A percentile compares a stretch with the other conserved stretches of the same genome.
phyloP scores from a whole-genome alignment of 2,329 filamentous ascomycete genomes.

The Aureobasidium sp. region DNA sequence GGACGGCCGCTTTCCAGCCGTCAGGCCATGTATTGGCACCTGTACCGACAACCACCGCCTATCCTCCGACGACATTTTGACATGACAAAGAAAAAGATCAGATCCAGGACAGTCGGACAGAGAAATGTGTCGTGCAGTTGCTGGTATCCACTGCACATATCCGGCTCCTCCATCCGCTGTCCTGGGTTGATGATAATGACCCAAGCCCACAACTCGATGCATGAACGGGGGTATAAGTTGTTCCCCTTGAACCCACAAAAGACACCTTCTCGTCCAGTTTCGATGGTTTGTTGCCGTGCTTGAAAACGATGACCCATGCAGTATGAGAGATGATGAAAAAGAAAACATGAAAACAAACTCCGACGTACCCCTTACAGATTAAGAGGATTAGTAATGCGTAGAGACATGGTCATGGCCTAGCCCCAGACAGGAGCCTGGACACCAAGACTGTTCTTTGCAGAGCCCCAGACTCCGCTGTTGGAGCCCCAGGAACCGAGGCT shows the following conservation, averaged over 20 bases:
- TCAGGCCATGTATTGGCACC: background rate
- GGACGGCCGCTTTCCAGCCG: background rate
- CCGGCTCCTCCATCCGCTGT: background rate
- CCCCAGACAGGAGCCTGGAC: constrained; percentile 94
- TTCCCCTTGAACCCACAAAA: background rate
- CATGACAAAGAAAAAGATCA: background rate
- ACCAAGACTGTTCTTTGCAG: constrained; percentile 64
- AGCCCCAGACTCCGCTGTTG: constrained; percentile 76
- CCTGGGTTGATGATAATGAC: background rate
- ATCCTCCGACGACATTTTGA: background rate
- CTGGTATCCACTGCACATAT: background rate
- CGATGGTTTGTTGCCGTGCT: background rate
- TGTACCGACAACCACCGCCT: background rate
- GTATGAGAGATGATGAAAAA: background rate
- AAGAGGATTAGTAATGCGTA: background rate
- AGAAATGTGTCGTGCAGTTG: background rate
- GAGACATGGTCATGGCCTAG: constrained; percentile 35
- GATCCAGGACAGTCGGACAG: background rate
- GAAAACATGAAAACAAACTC: background rate
- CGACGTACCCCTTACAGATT: background rate
- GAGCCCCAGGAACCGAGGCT: constrained; percentile 62
- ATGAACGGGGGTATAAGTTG: constrained; percentile 6
- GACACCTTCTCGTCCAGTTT: constrained; percentile 1
- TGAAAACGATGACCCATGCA: constrained; percentile 5
- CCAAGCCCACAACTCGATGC: constrained; percentile 2